Base-by-base conservation (phyloP, 2,329 filamentous ascomycete genomes). In the Ampelomyces quisqualis region DNA sequence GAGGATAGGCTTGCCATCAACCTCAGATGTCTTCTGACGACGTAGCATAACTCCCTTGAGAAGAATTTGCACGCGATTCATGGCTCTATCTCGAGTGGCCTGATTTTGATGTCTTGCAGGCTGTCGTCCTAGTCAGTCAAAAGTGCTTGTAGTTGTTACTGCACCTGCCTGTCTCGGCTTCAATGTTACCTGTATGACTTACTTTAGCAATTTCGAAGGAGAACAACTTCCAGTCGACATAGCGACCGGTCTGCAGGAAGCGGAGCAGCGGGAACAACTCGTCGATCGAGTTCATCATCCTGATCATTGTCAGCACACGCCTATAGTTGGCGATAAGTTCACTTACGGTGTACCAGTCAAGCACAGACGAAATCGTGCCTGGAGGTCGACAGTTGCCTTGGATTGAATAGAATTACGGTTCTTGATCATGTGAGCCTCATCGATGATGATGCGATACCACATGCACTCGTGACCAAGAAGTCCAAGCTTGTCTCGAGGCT, bases 351-450 rank as follows among this genome's bases (percentile, higher is more conserved):
- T 93, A 18, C 88, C 88, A 3, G 84, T 88, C 65, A 91, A 78
- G 59, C 85, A 89, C 72, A 87, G 83, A 33, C 87, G 77, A 59
- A 86, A 80, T 23, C 71, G 73, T 10, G 85, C 73, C 45, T 77
- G 70, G 11, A 93, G 66, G 8, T 70, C 64, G 51, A 73, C 79
- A 20, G 80, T 80, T 4, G 80, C 86, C 48, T 76, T 74, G 1
- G 85, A 78, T 4, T 76, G 70, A 47, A 80, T 78, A 0, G 85
- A 84, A 27, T 71, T 74, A 42, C 78, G 78, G 58, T 90, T 91
- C 71, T 91, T 91, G 72, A 91, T 88, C 58, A 77, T 84, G 58
- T 91, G 87, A 2, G 86, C 85, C 66, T 91, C 88, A 51, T 93
- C 88, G 7, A 91, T 72, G 37, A 93, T 82, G 21, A 90, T 73